A percentile compares a stretch with the other conserved stretches of the same genome.
These are phyloP conservation scores for Stephania cephalantha DNA, from an alignment of 164 flowering plant genomes.

Conservation along the genomic window DNA sequence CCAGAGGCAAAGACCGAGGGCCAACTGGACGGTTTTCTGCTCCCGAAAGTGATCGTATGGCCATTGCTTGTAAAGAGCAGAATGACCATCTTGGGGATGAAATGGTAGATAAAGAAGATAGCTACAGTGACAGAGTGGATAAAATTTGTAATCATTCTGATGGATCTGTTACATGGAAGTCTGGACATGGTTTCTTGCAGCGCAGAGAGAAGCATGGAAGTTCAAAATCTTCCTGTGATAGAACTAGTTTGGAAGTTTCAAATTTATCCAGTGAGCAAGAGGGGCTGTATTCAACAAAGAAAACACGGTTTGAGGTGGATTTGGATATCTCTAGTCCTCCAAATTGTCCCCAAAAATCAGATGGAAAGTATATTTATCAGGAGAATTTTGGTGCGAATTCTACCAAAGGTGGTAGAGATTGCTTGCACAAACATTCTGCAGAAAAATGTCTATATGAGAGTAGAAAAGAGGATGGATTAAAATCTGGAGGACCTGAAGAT, in stretches of 20 bases:
- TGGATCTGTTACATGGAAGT: conserved; percentile 41
- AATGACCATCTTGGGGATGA: neutral
- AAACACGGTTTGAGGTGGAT: conserved; percentile 13
- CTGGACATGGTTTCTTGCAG: conserved; percentile 40
- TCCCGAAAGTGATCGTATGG: conserved; percentile 18
- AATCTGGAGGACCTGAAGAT: conserved; percentile 25
- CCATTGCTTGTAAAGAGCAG: conserved; percentile 23
- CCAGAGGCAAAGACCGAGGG: conserved; percentile 25
- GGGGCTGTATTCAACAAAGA: conserved; percentile 12
- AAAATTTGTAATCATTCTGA: conserved; percentile 25
- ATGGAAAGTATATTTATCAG: conserved; percentile 26
- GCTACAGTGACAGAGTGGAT: conserved; percentile 23
- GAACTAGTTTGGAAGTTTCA: conserved; percentile 30
- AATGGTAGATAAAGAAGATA: conserved; percentile 23
- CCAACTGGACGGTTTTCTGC: conserved; percentile 22
- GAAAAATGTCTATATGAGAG: conserved; percentile 33
- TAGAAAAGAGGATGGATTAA: conserved; percentile 28
- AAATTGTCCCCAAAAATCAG: conserved; percentile 28
- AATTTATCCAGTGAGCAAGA: conserved; percentile 26
- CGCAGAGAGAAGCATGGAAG: conserved; percentile 44
- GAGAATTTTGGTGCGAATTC: conserved; percentile 30
- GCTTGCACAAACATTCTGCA: conserved; percentile 33
- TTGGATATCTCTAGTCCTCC: conserved; percentile 28
- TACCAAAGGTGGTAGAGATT: conserved; percentile 30
- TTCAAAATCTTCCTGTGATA: conserved; percentile 30